Evolutionary conservation across 2,329 filamentous ascomycete species (phyloP).

Genomic region (Fusarium secorum): DNA sequence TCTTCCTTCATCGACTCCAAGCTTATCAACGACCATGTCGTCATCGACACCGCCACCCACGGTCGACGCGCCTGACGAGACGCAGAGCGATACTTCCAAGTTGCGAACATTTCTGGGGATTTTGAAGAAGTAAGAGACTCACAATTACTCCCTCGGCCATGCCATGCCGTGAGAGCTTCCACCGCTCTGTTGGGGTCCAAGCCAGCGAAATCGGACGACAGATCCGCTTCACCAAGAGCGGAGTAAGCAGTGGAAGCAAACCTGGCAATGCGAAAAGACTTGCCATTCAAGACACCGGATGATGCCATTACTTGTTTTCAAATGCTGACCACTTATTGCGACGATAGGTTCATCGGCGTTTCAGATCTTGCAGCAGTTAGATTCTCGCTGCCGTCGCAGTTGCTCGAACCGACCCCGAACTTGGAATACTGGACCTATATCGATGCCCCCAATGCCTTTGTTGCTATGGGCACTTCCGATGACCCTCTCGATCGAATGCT

Average conservation of each 20-base stretch:
- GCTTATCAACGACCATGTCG: constrained; percentile 47
- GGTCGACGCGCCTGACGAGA: constrained; percentile 52
- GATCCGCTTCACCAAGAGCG: constrained; percentile 15
- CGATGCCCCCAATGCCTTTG: constrained; percentile 91
- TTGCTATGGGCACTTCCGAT: constrained; percentile 84
- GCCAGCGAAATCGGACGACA: constrained; percentile 28
- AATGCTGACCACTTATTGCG: constrained; percentile 41
- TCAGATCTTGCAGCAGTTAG: constrained; percentile 93
- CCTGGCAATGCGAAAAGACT: background rate
- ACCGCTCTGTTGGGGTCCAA: constrained; percentile 16
- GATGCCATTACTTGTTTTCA: constrained; percentile 1
- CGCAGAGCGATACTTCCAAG: constrained; percentile 82
- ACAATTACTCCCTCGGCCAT: background rate
- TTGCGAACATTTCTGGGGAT: constrained; percentile 88
- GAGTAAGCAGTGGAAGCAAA: constrained; percentile 26
- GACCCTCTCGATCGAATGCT: constrained; percentile 93
- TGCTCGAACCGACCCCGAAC: constrained; percentile 95
- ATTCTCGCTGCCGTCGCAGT: constrained; percentile 93
- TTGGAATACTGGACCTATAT: constrained; percentile 99
- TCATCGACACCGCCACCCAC: constrained; percentile 47
- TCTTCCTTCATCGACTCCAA: constrained; percentile 11
- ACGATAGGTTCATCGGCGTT: constrained; percentile 87
- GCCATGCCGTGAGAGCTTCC: constrained; percentile 25
- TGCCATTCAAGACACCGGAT: constrained; percentile 5
- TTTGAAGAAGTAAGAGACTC: constrained; percentile 76